These are phyloP conservation scores for Aureobasidium melanogenum DNA, from an alignment of 2,329 filamentous ascomycete species.

Conservation along the genomic window DNA sequence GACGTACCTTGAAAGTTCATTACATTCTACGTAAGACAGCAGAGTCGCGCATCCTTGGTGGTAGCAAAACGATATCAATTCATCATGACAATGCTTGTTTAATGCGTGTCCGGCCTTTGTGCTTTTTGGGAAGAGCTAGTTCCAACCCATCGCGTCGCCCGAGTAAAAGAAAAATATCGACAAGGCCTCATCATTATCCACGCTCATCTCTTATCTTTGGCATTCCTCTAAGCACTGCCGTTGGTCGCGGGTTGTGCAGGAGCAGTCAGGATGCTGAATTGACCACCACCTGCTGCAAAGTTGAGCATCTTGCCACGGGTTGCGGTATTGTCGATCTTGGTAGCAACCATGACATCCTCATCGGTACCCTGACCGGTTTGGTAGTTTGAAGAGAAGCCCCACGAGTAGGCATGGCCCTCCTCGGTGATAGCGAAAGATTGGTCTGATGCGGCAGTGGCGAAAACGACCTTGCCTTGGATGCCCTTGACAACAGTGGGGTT, in stretches of 20 bases:
- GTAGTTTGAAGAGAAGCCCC: constrained; percentile 74
- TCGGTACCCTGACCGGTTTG: constrained; percentile 69
- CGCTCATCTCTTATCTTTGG: not conserved
- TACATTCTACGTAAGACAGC: not conserved
- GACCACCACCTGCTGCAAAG: constrained; percentile 78
- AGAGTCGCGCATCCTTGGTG: not conserved
- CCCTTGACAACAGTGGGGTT: constrained; percentile 51
- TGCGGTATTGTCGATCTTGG: constrained; percentile 75
- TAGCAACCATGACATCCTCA: constrained; percentile 73
- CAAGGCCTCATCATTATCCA: not conserved
- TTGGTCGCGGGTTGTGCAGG: constrained; percentile 14
- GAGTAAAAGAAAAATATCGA: not conserved
- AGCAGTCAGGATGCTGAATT: constrained; percentile 54
- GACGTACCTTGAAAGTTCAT: not conserved
- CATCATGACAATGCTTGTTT: not conserved
- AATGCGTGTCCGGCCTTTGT: not conserved
- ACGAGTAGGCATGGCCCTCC: constrained; percentile 63
- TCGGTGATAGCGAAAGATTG: constrained; percentile 63
- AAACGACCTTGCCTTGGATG: constrained; percentile 37
- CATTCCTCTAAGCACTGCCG: constrained; percentile 4
- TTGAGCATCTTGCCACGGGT: constrained; percentile 65
- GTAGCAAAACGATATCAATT: not conserved
- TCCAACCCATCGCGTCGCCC: not conserved
- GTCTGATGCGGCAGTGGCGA: constrained; percentile 51
- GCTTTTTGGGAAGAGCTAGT: not conserved